phyloP scores from a whole-genome alignment of 257 asterid species.

The Lithospermum erythrorhizon region DNA sequence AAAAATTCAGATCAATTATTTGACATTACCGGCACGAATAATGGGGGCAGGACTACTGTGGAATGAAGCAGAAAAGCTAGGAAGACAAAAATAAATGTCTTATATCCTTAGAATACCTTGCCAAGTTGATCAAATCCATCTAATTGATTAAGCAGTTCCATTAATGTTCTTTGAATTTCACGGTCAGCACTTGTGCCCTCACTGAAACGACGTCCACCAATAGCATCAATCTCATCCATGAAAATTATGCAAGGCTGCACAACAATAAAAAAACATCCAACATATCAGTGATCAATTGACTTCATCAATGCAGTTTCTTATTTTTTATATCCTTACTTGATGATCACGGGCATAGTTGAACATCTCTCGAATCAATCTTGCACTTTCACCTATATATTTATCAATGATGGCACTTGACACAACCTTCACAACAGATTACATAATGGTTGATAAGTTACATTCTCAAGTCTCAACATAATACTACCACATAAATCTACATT shows the following conservation, averaged over 20 bases:
- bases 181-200: conserved; percentile 99
- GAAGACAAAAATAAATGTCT: neutral
- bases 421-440: conserved; percentile 31
- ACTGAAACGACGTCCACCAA: conserved; percentile 92
- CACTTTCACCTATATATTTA: conserved; percentile 78
- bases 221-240: conserved; percentile 98
- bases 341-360: conserved; percentile 77
- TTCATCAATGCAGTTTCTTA: neutral
- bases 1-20: conserved; percentile 4
- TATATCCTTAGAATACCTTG: conserved; percentile 38
- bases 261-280: conserved; percentile 2
- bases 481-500: neutral
- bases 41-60: neutral
- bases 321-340: conserved; percentile 37
- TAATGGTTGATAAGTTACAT: neutral
- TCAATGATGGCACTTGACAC: conserved; percentile 82
- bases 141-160: conserved; percentile 92
- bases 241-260: conserved; percentile 90
- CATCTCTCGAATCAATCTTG: conserved; percentile 75
- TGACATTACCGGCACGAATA: neutral
- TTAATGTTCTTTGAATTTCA: conserved; percentile 91
- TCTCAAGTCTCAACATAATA: neutral
- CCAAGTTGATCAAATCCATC: conserved; percentile 98
- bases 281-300: neutral
- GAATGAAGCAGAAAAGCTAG: neutral